A percentile compares a stretch with the other conserved stretches of the same genome.
Conservation (phyloP, 441 rosid species). For the Gossypium lobatum region DNA sequence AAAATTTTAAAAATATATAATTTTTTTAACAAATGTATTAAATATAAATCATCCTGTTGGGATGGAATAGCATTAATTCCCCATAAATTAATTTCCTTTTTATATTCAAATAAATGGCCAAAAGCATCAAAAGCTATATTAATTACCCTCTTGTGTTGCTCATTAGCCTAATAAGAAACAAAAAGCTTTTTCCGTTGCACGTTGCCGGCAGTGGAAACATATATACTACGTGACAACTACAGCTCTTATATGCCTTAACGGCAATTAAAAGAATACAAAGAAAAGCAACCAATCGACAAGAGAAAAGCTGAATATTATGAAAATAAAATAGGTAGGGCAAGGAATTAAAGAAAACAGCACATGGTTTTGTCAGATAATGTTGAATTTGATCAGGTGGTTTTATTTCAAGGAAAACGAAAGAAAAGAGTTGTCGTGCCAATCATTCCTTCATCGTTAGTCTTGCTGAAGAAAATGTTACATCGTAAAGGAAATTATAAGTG, state of each 20-base stretch:
- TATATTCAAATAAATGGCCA: background rate
- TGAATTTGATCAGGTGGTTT: background rate
- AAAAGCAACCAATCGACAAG: background rate
- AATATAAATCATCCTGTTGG: no score
- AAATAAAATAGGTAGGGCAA: no score
- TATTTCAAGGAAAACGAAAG: no score
- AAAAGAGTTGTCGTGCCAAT: background rate
- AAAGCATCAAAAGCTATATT: background rate
- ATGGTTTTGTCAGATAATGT: background rate
- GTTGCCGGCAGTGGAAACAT: background rate
- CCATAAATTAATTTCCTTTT: no score
- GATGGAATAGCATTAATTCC: no score
- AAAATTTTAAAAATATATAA: no score
- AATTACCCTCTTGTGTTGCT: background rate
- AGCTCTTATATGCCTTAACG: background rate
- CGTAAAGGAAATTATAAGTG: background rate
- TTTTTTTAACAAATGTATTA: no score
- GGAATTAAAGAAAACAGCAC: background rate
- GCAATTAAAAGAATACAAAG: background rate
- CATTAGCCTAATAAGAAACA: background rate
- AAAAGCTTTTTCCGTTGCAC: background rate
- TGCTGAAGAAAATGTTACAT: background rate
- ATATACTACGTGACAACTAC: background rate
- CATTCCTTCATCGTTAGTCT: slow-evolving; percentile 13
- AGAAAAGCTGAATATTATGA: background rate